Conservation (phyloP, 306 rosid species). For the Corylus americana region DNA sequence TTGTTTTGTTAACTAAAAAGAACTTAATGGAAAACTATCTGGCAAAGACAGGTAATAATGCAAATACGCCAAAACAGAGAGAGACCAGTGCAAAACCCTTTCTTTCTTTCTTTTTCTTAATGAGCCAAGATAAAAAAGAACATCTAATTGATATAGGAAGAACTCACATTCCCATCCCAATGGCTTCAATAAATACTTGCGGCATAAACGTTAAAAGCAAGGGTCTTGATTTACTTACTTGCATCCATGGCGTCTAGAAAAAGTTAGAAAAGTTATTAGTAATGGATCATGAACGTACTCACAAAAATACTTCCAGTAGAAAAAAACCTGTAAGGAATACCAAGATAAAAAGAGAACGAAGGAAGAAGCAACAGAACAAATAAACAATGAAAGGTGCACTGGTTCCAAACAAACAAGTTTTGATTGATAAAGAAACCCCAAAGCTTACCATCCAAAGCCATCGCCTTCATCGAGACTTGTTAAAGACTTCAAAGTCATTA, state of each 20-base stretch:
- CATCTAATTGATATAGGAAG: neutral
- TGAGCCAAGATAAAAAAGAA: neutral
- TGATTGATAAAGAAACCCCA: neutral
- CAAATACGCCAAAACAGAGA: neutral
- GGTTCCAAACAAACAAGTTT: neutral
- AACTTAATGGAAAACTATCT: neutral
- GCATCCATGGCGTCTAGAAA: conserved; percentile 15
- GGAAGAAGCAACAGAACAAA: neutral
- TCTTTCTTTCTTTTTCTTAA: neutral
- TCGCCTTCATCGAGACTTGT: neutral
- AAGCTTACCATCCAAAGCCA: neutral
- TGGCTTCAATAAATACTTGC: conserved; percentile 1
- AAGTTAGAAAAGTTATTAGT: neutral
- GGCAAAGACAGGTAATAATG: neutral
- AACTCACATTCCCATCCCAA: conserved; percentile 12
- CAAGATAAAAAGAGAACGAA: neutral
- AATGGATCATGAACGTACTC: neutral
- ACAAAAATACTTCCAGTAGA: neutral
- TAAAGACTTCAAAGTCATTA: neutral
- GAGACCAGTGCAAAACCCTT: neutral
- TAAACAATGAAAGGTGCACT: neutral
- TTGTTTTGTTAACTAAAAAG: neutral
- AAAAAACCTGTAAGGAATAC: neutral
- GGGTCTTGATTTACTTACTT: conserved; percentile 10
- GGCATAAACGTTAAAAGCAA: conserved; percentile 3